These are phyloP conservation scores for Citrus australasica DNA, from an alignment of 345 rosid genomes.

Conservation along the genomic window DNA sequence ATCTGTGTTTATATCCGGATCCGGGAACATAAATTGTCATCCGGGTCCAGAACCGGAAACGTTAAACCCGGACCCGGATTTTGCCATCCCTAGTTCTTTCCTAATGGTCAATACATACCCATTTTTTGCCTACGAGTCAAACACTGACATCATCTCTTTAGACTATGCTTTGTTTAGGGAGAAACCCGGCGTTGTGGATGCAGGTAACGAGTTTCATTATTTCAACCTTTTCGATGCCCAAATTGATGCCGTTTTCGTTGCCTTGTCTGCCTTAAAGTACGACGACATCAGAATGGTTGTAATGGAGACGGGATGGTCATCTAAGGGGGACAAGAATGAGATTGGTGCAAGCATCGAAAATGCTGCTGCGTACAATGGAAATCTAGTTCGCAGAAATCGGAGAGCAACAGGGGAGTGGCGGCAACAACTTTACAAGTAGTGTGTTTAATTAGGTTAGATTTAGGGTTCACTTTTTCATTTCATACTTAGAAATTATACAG, in stretches of 20 bases:
- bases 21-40: too few species aligned
- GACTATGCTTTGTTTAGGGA: constrained; percentile 87
- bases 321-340: constrained; percentile 79
- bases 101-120: constrained; percentile 96
- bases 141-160: constrained; percentile 82
- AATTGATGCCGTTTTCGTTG: constrained; percentile 90
- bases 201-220: constrained; percentile 73
- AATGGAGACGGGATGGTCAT: constrained; percentile 95
- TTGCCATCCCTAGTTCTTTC: constrained; percentile 13
- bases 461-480: too few species aligned
- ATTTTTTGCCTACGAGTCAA: constrained; percentile 85
- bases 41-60: too few species aligned
- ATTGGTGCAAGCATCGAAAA: constrained; percentile 60
- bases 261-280: constrained; percentile 46
- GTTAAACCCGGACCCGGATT: too few species aligned
- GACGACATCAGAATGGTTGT: constrained; percentile 67
- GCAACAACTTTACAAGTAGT: too few species aligned
- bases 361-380: constrained; percentile 89
- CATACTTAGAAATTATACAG: too few species aligned
- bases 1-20: too few species aligned
- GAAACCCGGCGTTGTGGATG: constrained; percentile 82
- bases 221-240: constrained; percentile 88
- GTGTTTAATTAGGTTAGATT: too few species aligned
- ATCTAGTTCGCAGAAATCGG: constrained; percentile 52
- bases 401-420: too few species aligned